Evolutionary conservation across 2,329 filamentous ascomycete genomes (phyloP).

Genomic region (Alternaria rosae): DNA sequence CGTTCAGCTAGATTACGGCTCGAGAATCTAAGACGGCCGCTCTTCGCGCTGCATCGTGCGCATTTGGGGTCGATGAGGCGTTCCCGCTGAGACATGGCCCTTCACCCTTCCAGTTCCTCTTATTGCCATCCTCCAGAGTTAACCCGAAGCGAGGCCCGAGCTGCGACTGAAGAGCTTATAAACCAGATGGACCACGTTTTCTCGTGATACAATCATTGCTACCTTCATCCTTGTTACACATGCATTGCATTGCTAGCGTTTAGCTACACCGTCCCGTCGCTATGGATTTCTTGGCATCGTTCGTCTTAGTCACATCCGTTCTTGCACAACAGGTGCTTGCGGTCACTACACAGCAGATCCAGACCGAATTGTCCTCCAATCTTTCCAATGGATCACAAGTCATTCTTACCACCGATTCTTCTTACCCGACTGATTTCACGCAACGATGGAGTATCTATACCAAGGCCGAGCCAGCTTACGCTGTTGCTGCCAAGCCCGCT

Average conservation of each 20-base stretch:
- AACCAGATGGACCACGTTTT: neutral
- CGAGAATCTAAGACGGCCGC: neutral
- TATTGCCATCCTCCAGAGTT: neutral
- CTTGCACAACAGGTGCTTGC: neutral
- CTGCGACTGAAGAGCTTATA: neutral
- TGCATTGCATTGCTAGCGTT: neutral
- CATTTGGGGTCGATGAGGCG: neutral
- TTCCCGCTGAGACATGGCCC: neutral
- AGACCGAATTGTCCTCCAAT: neutral
- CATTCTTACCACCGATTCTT: neutral
- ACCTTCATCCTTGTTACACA: neutral
- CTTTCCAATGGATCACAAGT: neutral
- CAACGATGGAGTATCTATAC: conserved; percentile 5
- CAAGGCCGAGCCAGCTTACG: neutral
- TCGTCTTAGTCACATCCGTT: neutral
- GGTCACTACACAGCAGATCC: conserved; percentile 1
- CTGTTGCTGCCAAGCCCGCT: neutral
- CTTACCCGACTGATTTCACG: neutral
- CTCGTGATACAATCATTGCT: neutral
- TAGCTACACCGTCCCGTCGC: neutral
- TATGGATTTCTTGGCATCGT: neutral
- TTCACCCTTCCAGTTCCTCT: neutral
- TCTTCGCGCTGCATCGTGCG: neutral
- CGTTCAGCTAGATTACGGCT: neutral
- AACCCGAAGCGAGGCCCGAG: neutral